Base-by-base conservation (phyloP, 2,329 filamentous ascomycete species). In the Diplodia scrobiculata region DNA sequence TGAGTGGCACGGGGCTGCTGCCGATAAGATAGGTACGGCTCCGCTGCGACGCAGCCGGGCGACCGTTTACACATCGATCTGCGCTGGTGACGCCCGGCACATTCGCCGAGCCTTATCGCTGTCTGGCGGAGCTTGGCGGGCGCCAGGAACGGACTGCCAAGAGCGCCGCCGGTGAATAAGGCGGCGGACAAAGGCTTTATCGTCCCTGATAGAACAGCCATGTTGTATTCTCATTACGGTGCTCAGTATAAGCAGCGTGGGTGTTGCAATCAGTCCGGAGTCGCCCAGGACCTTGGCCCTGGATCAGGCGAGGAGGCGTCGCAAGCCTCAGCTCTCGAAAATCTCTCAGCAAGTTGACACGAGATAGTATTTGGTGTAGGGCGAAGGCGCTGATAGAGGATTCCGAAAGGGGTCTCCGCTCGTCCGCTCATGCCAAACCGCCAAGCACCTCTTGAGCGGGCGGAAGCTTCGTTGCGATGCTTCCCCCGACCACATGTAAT, bases 141-240 rank as follows among this genome's bases (percentile, higher is more conserved):
- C 21, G 13, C 14, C n/a, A 25, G 32, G 36, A 47, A 29, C 19
- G n/a, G 54, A 38, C 21, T 60, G 58, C 58, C 58, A 50, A 60
- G 58, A 60, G 58, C 58, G 58, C 58, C 41, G 29, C 21, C 27
- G n/a, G 25, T 60, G 58, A 25, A 41, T 60, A 60, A 50, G 58
- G 58, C 58, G 58, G 58, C 45, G 41, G 58, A 60, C 58, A 36
- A 36, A 60, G n/a, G 58, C 45, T 60, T 59, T 60, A 60, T 60
- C 58, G 25, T 25, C 25, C 25, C 25, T 4, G 25, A 25, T 25
- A 25, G 25, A 25, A 25, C 25, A 25, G 25, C 25, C 25, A 25
- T 25, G 36, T 21, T 34, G 54, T 50, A 25, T 36, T 60, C n/a
- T 60, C 47, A 50, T 60, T 48, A 60, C 41, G 45, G 25, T 4